These are phyloP conservation scores for Xeromyces bisporus DNA, from an alignment of 495 filamentous ascomycete genomes.

Conservation along the genomic window DNA sequence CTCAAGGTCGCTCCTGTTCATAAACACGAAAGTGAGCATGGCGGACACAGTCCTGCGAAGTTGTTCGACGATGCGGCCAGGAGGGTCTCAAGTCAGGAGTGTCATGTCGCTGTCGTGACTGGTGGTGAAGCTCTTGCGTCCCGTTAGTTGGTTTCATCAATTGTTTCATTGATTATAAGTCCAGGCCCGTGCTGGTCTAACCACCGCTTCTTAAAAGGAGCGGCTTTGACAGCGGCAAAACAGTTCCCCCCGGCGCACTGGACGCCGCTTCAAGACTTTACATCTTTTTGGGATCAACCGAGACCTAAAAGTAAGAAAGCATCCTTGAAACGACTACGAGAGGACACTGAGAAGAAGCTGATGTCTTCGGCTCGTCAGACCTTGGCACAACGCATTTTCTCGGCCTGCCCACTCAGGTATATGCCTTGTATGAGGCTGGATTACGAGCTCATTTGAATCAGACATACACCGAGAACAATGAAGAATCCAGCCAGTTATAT, in stretches of 20 bases:
- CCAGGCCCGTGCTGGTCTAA: too few relatives aligned
- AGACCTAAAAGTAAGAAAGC: too few relatives aligned
- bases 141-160: too few relatives aligned
- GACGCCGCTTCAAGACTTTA: too few relatives aligned
- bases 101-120: slow-evolving; percentile 32
- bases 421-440: slow-evolving; percentile 37
- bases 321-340: too few relatives aligned
- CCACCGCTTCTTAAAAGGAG: too few relatives aligned
- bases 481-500: slow-evolving; percentile 32
- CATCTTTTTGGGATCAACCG: too few relatives aligned
- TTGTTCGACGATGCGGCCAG: slow-evolving; percentile 39
- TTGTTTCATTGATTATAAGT: too few relatives aligned
- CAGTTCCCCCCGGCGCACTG: too few relatives aligned
- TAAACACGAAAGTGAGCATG: slow-evolving; percentile 30
- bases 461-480: slow-evolving; percentile 27
- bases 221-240: too few relatives aligned
- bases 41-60: slow-evolving; percentile 35
- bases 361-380: slow-evolving; percentile 6
- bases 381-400: slow-evolving; percentile 29
- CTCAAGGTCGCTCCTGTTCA: slow-evolving; percentile 23
- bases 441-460: slow-evolving; percentile 33
- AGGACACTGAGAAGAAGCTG: too few relatives aligned
- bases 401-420: slow-evolving; percentile 36
- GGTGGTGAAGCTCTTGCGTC: slow-evolving; percentile 41
- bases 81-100: slow-evolving; percentile 27